phyloP scores from a whole-genome alignment of 805 yeast species.

The Nakazawaea holstii region DNA sequence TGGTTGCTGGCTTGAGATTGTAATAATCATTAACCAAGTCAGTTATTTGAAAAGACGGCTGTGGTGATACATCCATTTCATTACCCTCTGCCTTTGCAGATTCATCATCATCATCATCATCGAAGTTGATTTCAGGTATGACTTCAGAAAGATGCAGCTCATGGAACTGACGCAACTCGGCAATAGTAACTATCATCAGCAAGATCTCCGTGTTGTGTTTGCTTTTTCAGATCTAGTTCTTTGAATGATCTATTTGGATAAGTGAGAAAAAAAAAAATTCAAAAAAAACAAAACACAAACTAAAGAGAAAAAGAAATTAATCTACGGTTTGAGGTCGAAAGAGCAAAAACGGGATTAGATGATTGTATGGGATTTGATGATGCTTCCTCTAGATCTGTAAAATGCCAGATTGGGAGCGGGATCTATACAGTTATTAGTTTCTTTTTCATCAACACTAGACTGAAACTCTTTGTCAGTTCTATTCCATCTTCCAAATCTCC shows the following conservation, averaged over 20 bases:
- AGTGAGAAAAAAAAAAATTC: not conserved
- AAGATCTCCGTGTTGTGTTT: not conserved
- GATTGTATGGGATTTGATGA: no score
- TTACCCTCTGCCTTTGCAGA: not conserved
- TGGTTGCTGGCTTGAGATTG: not conserved
- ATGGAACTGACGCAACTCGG: not conserved
- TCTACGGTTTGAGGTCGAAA: not conserved
- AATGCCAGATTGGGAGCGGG: no score
- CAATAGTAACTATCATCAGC: not conserved
- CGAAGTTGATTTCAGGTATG: slow-evolving; percentile 1
- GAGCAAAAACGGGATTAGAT: no score
- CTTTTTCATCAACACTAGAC: slow-evolving; percentile 31
- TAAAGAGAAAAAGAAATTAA: not conserved
- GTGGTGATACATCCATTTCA: not conserved
- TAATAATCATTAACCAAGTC: slow-evolving; percentile 10
- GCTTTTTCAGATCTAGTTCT: not conserved
- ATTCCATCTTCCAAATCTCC: slow-evolving; percentile 32
- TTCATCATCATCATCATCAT: not conserved
- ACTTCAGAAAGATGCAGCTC: not conserved
- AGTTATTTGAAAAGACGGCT: not conserved
- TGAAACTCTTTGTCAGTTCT: slow-evolving; percentile 33
- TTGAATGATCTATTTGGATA: no score
- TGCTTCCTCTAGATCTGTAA: no score
- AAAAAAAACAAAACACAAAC: not conserved
- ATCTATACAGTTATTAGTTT: slow-evolving; percentile 4